Conservation (phyloP, 2,329 filamentous ascomycete species). For the Fusarium luffae region DNA sequence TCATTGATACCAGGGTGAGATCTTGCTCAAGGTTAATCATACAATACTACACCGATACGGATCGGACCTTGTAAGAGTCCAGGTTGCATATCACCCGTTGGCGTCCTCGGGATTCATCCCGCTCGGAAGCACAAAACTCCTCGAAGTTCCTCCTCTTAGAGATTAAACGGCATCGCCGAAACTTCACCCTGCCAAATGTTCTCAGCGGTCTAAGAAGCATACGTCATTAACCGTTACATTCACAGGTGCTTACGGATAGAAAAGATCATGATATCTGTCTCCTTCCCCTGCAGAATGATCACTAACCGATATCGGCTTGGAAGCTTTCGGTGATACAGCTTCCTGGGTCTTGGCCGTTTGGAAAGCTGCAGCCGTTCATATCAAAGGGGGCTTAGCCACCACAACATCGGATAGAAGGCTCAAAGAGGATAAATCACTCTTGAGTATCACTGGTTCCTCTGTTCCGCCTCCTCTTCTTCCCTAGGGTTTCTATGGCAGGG, state of each 20-base stretch:
- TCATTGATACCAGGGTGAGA: too few species aligned
- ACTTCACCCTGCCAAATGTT: not conserved
- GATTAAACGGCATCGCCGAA: constrained; percentile 7
- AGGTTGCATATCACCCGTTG: not conserved
- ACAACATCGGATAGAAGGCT: not conserved
- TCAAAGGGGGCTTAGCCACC: not conserved
- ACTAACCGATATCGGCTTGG: not conserved
- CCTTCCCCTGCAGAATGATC: not conserved
- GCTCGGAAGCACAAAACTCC: not conserved
- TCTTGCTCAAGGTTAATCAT: not conserved
- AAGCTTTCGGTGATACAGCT: not conserved
- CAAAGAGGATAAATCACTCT: not conserved
- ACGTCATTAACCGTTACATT: not conserved
- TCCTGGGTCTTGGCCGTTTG: not conserved
- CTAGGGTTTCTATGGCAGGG: not conserved
- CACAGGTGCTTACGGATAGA: not conserved
- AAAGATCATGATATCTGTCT: not conserved
- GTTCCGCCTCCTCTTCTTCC: not conserved
- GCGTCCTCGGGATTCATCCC: not conserved
- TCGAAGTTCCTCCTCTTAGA: not conserved
- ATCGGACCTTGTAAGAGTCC: not conserved
- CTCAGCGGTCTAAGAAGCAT: not conserved
- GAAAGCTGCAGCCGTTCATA: not conserved
- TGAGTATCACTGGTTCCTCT: not conserved
- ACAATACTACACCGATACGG: not conserved